Conservation (phyloP, 345 rosid species). For the Melastoma malabathricum region DNA sequence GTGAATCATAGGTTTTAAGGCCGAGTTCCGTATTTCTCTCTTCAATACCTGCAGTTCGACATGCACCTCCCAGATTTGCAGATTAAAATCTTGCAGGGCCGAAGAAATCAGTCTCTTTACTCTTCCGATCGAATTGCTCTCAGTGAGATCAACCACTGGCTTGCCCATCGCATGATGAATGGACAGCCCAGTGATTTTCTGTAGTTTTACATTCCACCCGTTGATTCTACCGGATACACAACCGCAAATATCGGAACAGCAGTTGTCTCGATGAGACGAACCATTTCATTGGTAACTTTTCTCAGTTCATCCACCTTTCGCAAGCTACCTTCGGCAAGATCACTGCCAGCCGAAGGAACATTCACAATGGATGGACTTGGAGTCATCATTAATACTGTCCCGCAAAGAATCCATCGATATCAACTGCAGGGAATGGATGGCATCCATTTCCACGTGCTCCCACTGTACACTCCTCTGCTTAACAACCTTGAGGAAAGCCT, state of each 20-base stretch:
- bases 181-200: conserved; percentile 54
- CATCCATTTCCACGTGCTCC: conserved; percentile 86
- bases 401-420: conserved; percentile 60
- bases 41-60: conserved; percentile 44
- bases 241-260: conserved; percentile 73
- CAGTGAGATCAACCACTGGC: conserved; percentile 40
- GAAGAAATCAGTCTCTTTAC: conserved; percentile 27
- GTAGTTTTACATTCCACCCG: conserved; percentile 74
- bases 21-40: conserved; percentile 54
- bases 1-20: conserved; percentile 38
- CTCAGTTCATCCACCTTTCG: conserved; percentile 46
- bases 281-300: conserved; percentile 59
- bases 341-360: conserved; percentile 17
- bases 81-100: conserved; percentile 45
- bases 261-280: conserved; percentile 74
- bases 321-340: conserved; percentile 23
- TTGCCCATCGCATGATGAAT: conserved; percentile 67
- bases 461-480: conserved; percentile 57
- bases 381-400: conserved; percentile 28
- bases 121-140: conserved; percentile 28
- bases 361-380: conserved; percentile 35
- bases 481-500: conserved; percentile 73
- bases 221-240: conserved; percentile 50
- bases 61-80: background rate
- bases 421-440: conserved; percentile 75